Percentiles rank a stretch among this genome's conserved stretches.
phyloP scores from a whole-genome alignment of 2,329 filamentous ascomycete species.

The Colletotrichum noveboracense region DNA sequence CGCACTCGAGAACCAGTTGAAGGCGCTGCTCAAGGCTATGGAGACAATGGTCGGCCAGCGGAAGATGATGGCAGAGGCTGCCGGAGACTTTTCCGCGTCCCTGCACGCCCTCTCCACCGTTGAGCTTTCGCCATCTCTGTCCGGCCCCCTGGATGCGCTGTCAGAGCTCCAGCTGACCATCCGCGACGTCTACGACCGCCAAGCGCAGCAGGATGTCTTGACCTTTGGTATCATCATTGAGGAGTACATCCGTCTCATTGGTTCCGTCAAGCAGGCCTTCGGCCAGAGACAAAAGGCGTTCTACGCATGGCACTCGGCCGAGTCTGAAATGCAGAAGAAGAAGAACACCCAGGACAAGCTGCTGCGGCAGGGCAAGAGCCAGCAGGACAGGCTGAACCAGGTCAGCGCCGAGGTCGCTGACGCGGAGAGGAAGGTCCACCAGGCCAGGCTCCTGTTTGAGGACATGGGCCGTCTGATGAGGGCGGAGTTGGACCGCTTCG shows the following conservation, averaged over 20 bases:
- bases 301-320: conserved; percentile 90
- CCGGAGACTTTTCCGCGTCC: conserved; percentile 90
- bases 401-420: conserved; percentile 93
- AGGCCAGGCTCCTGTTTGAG: conserved; percentile 88
- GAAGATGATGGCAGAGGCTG: conserved; percentile 91
- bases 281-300: conserved; percentile 93
- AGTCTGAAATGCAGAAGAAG: conserved; percentile 89
- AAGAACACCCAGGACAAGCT: conserved; percentile 91
- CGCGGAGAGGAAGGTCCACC: conserved; percentile 90
- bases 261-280: conserved; percentile 93
- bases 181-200: conserved; percentile 91
- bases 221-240: conserved; percentile 98
- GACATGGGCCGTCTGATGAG: conserved; percentile 97
- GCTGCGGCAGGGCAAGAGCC: conserved; percentile 91
- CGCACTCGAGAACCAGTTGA: conserved; percentile 89
- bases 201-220: conserved; percentile 95
- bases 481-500: conserved; percentile 88
- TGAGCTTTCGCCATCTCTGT: conserved; percentile 87
- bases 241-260: conserved; percentile 96
- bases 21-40: conserved; percentile 89
- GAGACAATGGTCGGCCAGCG: conserved; percentile 91
- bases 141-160: conserved; percentile 86
- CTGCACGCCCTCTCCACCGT: conserved; percentile 92
- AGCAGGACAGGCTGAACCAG: conserved; percentile 94
- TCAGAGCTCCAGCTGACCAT: conserved; percentile 95